These are phyloP conservation scores for Eucalyptus viminalis DNA, from an alignment of 345 rosid species.

Conservation along the genomic window DNA sequence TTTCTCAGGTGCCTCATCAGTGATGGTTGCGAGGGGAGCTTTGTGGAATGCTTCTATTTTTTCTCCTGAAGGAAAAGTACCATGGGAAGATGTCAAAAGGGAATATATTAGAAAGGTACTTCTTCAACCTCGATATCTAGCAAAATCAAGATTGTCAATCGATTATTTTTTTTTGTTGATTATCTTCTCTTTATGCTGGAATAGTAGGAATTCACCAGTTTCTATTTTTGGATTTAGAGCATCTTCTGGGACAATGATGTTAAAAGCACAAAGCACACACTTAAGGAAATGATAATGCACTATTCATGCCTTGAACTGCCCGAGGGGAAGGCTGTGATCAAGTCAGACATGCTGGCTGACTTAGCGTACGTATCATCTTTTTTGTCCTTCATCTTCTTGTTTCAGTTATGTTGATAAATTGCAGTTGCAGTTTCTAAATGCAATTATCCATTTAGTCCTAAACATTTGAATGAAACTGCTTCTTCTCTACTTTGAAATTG, in stretches of 20 bases:
- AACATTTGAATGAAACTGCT: background rate
- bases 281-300: slow-evolving; percentile 74
- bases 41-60: no score
- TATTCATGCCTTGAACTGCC: slow-evolving; percentile 71
- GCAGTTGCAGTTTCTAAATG: background rate
- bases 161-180: background rate
- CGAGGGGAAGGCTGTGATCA: slow-evolving; percentile 74
- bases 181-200: background rate
- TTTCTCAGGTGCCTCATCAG: slow-evolving; percentile 66
- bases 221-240: slow-evolving; percentile 40
- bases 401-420: background rate
- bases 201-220: background rate
- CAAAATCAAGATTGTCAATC: background rate
- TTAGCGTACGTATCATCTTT: slow-evolving; percentile 46
- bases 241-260: slow-evolving; percentile 83
- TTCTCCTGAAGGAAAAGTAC: slow-evolving; percentile 55
- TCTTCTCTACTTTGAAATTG: background rate
- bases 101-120: slow-evolving; percentile 70
- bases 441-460: background rate
- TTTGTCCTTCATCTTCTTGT: background rate
- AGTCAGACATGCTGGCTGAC: slow-evolving; percentile 66
- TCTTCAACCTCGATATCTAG: background rate
- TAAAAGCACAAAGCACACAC: slow-evolving; percentile 78
- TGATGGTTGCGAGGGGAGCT: slow-evolving; percentile 75
- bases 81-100: slow-evolving; percentile 67